Evolutionary conservation across 495 filamentous ascomycete species (phyloP), one percentile per base, ranked within the genome.

Genomic region (Penicillium coprophilum): DNA sequence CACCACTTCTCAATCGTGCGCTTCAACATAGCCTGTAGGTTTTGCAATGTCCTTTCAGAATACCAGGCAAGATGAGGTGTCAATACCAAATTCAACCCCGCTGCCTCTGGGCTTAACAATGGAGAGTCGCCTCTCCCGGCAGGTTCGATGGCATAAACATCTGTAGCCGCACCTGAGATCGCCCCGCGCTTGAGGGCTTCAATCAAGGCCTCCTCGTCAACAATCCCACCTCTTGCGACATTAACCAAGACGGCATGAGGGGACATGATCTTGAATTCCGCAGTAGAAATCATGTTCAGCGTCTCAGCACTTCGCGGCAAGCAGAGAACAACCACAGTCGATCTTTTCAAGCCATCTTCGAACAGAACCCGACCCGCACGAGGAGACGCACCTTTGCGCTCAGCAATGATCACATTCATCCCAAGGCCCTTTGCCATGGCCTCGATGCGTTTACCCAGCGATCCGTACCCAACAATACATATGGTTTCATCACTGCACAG

Each of bases 71-170:
- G 57, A 59, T 79, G 76, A 11, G 76, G 76, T 13, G 54, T 58
- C 28, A 67, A 64, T 1, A 72, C 64, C 30, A 76, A 46, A 48
- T 76, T 76, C 32, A 75, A 65, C 1, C 68, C 70, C 8, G 45
- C 19, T 9, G 51, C 57, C 12, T 66, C 61, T 0, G 32, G 38
- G 5, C 44, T 24, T 27, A 70, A 31, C 41, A 68, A 59, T 10
- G 63, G 56, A 19, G 65, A 61, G 10, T 58, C 55, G 15, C 62
- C 59, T 19, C 59, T 28, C 40, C 69, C 62, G 43, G 77, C 76
- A 8, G 82, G 83, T 65, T 87, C 83, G 24, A 67, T 66, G 19
- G 62, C 62, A 52, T 77, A 83, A 0, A 84, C 82, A 70, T 87
- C 84, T 7, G 74, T 77, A 0, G 73, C 81, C 7, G 79, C 78